Evolutionary conservation across 257 asterid species (phyloP).

Genomic region (Solanum ahanhuiri): DNA sequence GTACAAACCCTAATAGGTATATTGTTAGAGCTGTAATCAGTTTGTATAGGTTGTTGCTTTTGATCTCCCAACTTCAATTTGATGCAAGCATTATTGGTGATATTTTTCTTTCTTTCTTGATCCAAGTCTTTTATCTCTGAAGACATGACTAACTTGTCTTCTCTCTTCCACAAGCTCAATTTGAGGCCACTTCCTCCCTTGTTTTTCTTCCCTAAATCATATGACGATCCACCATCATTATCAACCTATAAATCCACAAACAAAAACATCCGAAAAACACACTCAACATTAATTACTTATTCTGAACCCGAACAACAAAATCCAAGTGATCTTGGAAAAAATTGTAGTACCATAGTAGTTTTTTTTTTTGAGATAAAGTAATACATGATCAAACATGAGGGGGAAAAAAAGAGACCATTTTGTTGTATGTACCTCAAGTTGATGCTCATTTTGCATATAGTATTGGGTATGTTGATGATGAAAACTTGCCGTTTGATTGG

Average conservation of each 20-base stretch:
- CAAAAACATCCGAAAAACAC: neutral
- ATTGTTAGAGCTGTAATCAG: slow-evolving; percentile 38
- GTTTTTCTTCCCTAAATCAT: slow-evolving; percentile 23
- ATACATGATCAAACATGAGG: neutral
- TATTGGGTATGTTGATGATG: neutral
- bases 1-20: slow-evolving; percentile 89
- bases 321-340: neutral
- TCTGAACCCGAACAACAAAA: neutral
- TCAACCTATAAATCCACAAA: neutral
- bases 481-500: slow-evolving; percentile 22
- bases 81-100: slow-evolving; percentile 15
- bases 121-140: neutral
- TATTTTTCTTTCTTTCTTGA: neutral
- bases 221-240: slow-evolving; percentile 21
- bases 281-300: neutral
- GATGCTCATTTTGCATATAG: slow-evolving; percentile 10
- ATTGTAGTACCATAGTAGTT: neutral
- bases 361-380: neutral
- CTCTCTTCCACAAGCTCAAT: slow-evolving; percentile 38
- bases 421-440: slow-evolving; percentile 24
- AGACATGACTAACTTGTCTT: neutral
- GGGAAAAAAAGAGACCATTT: neutral
- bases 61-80: slow-evolving; percentile 26
- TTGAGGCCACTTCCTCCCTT: slow-evolving; percentile 19
- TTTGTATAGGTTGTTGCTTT: slow-evolving; percentile 17